Evolutionary conservation across 2,329 filamentous ascomycete species (phyloP), one percentile per base, ranked within the genome.

Genomic region (Phialophora chinensis): DNA sequence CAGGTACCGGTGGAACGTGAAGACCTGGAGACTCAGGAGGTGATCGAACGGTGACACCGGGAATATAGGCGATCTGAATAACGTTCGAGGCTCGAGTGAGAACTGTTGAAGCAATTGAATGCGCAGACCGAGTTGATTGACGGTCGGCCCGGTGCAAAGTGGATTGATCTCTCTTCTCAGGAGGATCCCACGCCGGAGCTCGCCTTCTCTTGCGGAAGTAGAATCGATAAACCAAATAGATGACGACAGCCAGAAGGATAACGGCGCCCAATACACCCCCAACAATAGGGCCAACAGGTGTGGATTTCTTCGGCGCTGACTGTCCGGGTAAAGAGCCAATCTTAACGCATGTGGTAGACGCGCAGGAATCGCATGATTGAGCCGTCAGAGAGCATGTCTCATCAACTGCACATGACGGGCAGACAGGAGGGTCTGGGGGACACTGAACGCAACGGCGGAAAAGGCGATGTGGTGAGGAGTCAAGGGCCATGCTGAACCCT

Each of bases 51-150:
- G 92, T 97, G 74, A 98, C 93, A 67, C 95, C 95, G 14, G 95
- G 95, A 72, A 99, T 98, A 79, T 98, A 99, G 63, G 95, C 95
- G 79, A 99, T 99, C 80, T 98, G 95, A 74, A 99, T 99, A 77
- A 99, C 94, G 82, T 99, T 99, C 75, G 95, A 98, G 57, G 95
- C 95, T 69, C 95, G 89, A 20, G 95, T 98, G 67, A 97, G 86
- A 66, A 98, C 93, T 29, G 94, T 98, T 10, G 93, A 97, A 17
- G 95, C 95, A 76, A 99, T 92, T 12, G 94, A 98, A 74, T 90
- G 87, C 62, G 69, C 90, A n/a, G 91, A 91, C 76, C 95, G 88
- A 53, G 91, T 91, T 11, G 93, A 95, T 63, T 90, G 87, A 72
- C 93, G 85, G 71, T 88, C 84, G 72, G 87, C 85, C 2, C 84